phyloP scores from a whole-genome alignment of 768 basidiomycete genomes.

The Leucosporidium scottii region DNA sequence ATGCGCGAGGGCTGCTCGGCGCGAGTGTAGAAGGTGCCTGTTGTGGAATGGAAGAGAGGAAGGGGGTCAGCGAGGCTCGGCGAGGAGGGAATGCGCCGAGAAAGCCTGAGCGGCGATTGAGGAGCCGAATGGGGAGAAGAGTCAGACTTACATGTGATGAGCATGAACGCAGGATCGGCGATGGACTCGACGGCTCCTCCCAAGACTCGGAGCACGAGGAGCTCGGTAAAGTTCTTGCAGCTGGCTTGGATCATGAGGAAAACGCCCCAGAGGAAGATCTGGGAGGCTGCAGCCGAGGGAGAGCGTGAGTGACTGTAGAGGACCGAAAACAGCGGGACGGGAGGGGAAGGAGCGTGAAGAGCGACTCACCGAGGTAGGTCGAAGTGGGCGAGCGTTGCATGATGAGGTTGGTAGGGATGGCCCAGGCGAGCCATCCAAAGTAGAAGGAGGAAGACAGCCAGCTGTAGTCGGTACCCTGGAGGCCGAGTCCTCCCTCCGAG shows the following conservation, averaged over 20 bases:
- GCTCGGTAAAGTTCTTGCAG: slow-evolving; percentile 17
- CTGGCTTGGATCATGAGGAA: slow-evolving; percentile 19
- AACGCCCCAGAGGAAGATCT: slow-evolving; percentile 24
- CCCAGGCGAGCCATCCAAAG: slow-evolving; percentile 29
- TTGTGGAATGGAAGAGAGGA: background rate
- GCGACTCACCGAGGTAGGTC: slow-evolving; percentile 5
- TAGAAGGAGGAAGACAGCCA: slow-evolving; percentile 18
- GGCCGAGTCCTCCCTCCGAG: background rate
- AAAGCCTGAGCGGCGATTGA: background rate
- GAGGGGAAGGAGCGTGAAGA: background rate
- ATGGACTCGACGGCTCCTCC: slow-evolving; percentile 28
- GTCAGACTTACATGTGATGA: slow-evolving; percentile 2
- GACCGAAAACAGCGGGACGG: background rate
- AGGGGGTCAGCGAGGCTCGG: background rate
- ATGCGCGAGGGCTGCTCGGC: slow-evolving; percentile 3
- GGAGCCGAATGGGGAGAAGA: too few species aligned
- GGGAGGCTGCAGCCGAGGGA: too few species aligned
- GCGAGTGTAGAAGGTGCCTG: slow-evolving; percentile 14
- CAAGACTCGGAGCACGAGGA: slow-evolving; percentile 16
- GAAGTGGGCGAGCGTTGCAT: slow-evolving; percentile 19
- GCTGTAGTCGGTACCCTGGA: slow-evolving; percentile 8
- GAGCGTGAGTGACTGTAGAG: too few species aligned
- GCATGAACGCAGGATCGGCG: slow-evolving; percentile 26
- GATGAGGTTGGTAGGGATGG: slow-evolving; percentile 26
- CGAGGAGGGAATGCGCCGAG: too few species aligned